Evolutionary conservation across 2,329 filamentous ascomycete species (phyloP).

Genomic region (Aspergillus puulaauensis): DNA sequence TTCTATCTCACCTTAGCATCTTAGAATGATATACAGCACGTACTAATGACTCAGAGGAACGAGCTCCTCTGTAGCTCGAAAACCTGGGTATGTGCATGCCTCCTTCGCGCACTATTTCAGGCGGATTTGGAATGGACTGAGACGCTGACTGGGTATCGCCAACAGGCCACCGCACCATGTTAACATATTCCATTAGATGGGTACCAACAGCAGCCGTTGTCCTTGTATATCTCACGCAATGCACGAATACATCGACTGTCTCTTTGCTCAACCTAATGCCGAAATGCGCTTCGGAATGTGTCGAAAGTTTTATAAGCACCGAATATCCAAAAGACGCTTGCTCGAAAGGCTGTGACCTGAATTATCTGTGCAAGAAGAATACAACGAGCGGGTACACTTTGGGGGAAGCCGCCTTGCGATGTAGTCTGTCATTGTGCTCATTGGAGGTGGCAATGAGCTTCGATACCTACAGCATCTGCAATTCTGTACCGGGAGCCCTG

Average conservation of each 20-base stretch:
- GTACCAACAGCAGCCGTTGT: slow-evolving; percentile 24
- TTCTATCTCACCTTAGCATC: slow-evolving; percentile 10
- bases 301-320: slow-evolving; percentile 61
- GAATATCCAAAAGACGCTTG: slow-evolving; percentile 58
- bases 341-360: slow-evolving; percentile 52
- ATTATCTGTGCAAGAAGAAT: slow-evolving; percentile 63
- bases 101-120: not conserved
- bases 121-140: not conserved
- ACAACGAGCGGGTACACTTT: slow-evolving; percentile 65
- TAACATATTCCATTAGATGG: slow-evolving; percentile 27
- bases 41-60: slow-evolving; percentile 25
- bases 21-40: slow-evolving; percentile 24
- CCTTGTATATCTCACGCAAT: slow-evolving; percentile 22
- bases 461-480: slow-evolving; percentile 58
- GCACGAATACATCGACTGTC: slow-evolving; percentile 19
- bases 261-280: slow-evolving; percentile 51
- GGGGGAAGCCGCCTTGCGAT: slow-evolving; percentile 70
- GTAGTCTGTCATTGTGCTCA: slow-evolving; percentile 60
- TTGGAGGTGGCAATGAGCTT: slow-evolving; percentile 45
- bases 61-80: slow-evolving; percentile 18
- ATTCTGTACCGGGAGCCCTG: slow-evolving; percentile 35
- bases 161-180: slow-evolving; percentile 37
- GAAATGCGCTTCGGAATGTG: slow-evolving; percentile 60
- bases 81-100: slow-evolving; percentile 18
- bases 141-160: slow-evolving; percentile 16